Base-by-base conservation (phyloP, 1,284 basidiomycete species). In the Entoloma clypeatum region DNA sequence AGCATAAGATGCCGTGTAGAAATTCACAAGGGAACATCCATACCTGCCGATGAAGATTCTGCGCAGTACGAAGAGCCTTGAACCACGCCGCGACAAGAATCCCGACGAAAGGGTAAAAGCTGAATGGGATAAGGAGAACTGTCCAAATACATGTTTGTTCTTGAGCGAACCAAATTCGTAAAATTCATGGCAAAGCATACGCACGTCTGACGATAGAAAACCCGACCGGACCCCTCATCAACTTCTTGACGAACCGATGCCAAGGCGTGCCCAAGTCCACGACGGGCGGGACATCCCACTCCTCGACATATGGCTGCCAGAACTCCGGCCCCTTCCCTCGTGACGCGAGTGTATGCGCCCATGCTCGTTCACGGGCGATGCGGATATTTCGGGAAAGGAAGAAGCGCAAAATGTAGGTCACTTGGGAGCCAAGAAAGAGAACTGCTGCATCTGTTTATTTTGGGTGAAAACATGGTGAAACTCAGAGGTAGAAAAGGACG, bases 281-380 rank as follows among this genome's bases (percentile, higher is more conserved):
- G 2, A 34, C 43, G 0, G 90, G 89, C 0, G 89, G 89, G 4
- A 68, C 55, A 13, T 82, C 74, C 86, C 85, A 92, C 64, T 93
- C 91, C 56, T 94, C 90, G 2, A 91, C 79, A 51, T 94, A 94
- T 0, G 85, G 79, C 47, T 75, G 71, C 88, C 88, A 93, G 66
- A 92, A 93, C n/a, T 86, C 80, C 0, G 72, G 63, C 0, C 79
- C 78, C 56, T 93, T 93, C 6, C 81, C 80, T 2, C 90, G 75
- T 2, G 87, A 92, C 13, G 71, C 64, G 19, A 92, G 77, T 0
- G 90, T 92, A 55, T 92, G 80, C 22, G 81, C 78, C 75, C 75
- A 89, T n/a, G 77, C 89, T 7, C 86, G 74, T 26, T 81, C 78
- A 2, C 85, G 75, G 0, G 88, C 84, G 38, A 91, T 74, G 21